A percentile compares a stretch with the other conserved stretches of the same genome.
phyloP scores from a whole-genome alignment of 2,329 filamentous ascomycete species.

The Pseudonectria buxi region DNA sequence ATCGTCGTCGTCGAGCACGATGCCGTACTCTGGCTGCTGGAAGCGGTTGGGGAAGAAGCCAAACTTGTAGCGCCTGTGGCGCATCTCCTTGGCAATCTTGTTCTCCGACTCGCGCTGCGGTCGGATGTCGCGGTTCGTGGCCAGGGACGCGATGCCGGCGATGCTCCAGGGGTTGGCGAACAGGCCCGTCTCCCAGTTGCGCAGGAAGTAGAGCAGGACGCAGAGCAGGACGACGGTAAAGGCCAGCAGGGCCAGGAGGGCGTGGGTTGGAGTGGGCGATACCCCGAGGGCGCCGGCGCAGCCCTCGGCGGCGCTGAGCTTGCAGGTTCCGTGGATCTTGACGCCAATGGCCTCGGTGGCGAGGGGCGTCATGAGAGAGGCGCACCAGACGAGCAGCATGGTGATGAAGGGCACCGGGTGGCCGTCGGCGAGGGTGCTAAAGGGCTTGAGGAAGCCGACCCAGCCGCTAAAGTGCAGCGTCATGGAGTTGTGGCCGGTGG shows the following conservation, averaged over 20 bases:
- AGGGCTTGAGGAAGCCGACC: slow-evolving; percentile 29
- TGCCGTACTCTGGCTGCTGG: slow-evolving; percentile 17
- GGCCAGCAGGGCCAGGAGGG: slow-evolving; percentile 14
- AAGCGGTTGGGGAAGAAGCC: slow-evolving; percentile 17
- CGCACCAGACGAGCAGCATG: slow-evolving; percentile 19
- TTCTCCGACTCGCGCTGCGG: slow-evolving; percentile 13
- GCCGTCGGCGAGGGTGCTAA: slow-evolving; percentile 26
- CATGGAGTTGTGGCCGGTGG: slow-evolving; percentile 34
- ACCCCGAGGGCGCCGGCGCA: slow-evolving; percentile 19
- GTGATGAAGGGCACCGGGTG: slow-evolving; percentile 18
- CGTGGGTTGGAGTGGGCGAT: slow-evolving; percentile 10
- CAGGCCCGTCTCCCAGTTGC: slow-evolving; percentile 17
- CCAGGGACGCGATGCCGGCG: slow-evolving; percentile 17
- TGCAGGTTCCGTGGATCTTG: slow-evolving; percentile 21
- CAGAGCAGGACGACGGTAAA: slow-evolving; percentile 15
- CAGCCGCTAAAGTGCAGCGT: slow-evolving; percentile 35
- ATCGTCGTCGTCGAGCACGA: slow-evolving; percentile 18
- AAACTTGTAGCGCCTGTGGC: slow-evolving; percentile 19
- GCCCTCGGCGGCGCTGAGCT: slow-evolving; percentile 10
- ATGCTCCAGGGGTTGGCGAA: slow-evolving; percentile 29
- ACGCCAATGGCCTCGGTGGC: slow-evolving; percentile 20
- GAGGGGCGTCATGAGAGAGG: slow-evolving; percentile 14
- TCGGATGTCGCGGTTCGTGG: slow-evolving; percentile 17
- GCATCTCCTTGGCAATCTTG: slow-evolving; percentile 19
- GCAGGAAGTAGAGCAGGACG: slow-evolving; percentile 12